phyloP scores from a whole-genome alignment of 257 asterid species.

The Sherardia arvensis region DNA sequence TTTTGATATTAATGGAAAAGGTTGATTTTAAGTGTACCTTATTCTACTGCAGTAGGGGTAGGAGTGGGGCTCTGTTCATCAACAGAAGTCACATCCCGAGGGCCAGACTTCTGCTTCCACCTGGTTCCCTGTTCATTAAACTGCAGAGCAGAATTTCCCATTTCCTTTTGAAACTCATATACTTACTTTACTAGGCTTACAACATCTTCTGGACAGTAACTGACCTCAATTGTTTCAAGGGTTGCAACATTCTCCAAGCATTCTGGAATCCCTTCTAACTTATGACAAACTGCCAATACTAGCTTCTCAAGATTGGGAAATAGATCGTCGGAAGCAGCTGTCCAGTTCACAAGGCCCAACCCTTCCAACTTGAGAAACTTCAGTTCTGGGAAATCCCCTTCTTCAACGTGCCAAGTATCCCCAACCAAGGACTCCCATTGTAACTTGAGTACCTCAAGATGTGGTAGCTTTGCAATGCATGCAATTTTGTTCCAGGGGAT shows the following conservation, averaged over 20 bases:
- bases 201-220: fast-evolving
- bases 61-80: too few relatives aligned
- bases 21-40: too few relatives aligned
- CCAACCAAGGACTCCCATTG: fast-evolving
- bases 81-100: too few relatives aligned
- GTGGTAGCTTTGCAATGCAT: neutral
- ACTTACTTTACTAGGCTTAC: neutral
- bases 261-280: neutral
- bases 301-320: too few relatives aligned
- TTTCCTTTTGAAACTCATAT: neutral
- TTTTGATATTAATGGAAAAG: too few relatives aligned
- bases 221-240: neutral
- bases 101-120: too few relatives aligned
- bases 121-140: neutral
- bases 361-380: constrained; percentile 5
- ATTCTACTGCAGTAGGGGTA: too few relatives aligned
- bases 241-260: neutral
- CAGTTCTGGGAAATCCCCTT: constrained; percentile 1
- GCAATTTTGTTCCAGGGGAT: neutral
- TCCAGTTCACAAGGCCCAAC: neutral
- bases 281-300: too few relatives aligned
- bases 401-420: constrained; percentile 10
- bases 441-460: constrained; percentile 4
- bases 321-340: neutral
- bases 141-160: neutral